Evolutionary conservation across 2,329 filamentous ascomycete species (phyloP).

Genomic region (Colletotrichum ledebouriae): DNA sequence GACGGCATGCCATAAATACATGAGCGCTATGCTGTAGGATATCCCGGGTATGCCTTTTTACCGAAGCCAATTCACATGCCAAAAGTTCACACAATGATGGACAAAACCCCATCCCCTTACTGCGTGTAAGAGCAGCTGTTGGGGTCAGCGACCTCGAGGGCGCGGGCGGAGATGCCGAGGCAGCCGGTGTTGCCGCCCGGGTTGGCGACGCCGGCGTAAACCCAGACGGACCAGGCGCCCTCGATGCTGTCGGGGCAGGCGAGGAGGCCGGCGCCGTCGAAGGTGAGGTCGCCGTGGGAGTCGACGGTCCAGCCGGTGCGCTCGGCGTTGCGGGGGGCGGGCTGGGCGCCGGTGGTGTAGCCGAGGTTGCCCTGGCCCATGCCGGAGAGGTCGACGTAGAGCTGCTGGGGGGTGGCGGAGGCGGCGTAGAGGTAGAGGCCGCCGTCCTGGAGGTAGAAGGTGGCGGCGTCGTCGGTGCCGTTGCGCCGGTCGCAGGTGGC

Average conservation of each 20-base stretch:
- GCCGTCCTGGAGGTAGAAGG: conserved; percentile 58
- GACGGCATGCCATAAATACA: conserved; percentile 10
- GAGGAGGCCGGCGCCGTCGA: conserved; percentile 59
- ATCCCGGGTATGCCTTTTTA: conserved; percentile 27
- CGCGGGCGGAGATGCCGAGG: conserved; percentile 52
- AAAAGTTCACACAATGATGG: not conserved
- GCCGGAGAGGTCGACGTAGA: conserved; percentile 69
- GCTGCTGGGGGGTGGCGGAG: conserved; percentile 59
- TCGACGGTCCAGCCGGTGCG: conserved; percentile 62
- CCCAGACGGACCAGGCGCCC: conserved; percentile 58
- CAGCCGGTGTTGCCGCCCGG: conserved; percentile 56
- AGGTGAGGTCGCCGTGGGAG: conserved; percentile 58
- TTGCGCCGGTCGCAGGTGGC: conserved; percentile 61
- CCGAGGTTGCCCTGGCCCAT: conserved; percentile 70
- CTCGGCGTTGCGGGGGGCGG: conserved; percentile 58
- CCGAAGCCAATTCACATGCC: not conserved
- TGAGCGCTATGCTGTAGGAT: conserved; percentile 29
- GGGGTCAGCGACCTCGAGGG: conserved; percentile 48
- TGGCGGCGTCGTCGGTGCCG: conserved; percentile 60
- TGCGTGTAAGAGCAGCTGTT: conserved; percentile 54
- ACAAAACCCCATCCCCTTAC: not conserved
- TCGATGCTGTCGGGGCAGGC: conserved; percentile 65
- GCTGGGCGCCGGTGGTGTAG: conserved; percentile 63
- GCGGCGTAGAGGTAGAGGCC: conserved; percentile 63
- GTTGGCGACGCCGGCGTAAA: conserved; percentile 48